Conservation (phyloP, 495 filamentous ascomycete genomes). For the Neurospora terricola region DNA sequence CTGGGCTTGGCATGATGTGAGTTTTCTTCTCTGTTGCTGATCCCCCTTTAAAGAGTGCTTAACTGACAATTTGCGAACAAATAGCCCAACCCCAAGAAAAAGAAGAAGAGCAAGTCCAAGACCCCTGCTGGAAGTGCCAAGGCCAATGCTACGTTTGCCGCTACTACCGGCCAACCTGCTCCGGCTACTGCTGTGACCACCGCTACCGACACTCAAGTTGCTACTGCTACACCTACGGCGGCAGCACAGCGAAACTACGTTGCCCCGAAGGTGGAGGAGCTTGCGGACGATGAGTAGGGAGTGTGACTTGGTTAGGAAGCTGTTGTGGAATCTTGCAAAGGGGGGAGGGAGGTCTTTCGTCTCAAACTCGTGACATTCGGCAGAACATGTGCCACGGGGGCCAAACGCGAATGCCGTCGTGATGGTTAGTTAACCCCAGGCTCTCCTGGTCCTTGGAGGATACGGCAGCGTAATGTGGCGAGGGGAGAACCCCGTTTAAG, state of each 20-base stretch:
- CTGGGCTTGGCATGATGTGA: slow-evolving; percentile 98
- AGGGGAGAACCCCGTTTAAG: not conserved
- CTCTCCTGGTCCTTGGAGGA: not conserved
- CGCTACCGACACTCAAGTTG: slow-evolving; percentile 39
- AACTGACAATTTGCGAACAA: not conserved
- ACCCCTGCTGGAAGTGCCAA: slow-evolving; percentile 27
- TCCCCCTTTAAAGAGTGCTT: slow-evolving; percentile 1
- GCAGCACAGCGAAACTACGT: slow-evolving; percentile 32
- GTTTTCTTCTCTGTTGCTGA: slow-evolving; percentile 14
- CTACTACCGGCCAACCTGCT: slow-evolving; percentile 40
- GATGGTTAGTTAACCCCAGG: not conserved
- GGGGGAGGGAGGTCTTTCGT: not conserved
- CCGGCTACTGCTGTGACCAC: slow-evolving; percentile 52
- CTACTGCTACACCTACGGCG: slow-evolving; percentile 29
- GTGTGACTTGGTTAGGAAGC: not conserved
- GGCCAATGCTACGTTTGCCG: slow-evolving; percentile 32
- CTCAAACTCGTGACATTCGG: not conserved
- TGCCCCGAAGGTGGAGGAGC: slow-evolving; percentile 56
- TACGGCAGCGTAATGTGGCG: not conserved
- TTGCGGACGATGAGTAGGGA: slow-evolving; percentile 45
- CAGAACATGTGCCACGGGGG: not conserved
- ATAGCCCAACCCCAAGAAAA: slow-evolving; percentile 27
- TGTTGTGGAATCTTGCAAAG: not conserved
- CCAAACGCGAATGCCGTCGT: not conserved
- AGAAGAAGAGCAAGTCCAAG: slow-evolving; percentile 58